phyloP scores from a whole-genome alignment of 495 filamentous ascomycete species.

The Staphylotrichum longicolle region DNA sequence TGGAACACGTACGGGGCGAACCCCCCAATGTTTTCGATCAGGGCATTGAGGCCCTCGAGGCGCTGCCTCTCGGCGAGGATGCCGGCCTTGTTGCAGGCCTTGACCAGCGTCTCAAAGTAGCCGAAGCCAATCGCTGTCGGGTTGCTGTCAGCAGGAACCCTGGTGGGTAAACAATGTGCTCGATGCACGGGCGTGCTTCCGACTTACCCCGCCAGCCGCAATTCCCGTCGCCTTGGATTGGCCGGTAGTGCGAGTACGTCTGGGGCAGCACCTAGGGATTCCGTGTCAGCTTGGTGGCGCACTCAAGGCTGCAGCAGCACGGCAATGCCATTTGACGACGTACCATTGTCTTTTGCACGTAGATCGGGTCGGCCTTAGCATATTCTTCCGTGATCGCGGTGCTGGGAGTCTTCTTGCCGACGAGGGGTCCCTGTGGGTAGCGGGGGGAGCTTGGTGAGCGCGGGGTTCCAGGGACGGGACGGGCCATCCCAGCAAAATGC shows the following conservation, averaged over 20 bases:
- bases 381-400: conserved; percentile 81
- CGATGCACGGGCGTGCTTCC: background rate
- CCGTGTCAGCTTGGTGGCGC: conserved; percentile 3
- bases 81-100: conserved; percentile 58
- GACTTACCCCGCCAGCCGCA: conserved; percentile 96
- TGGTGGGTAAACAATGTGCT: background rate
- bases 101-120: conserved; percentile 84
- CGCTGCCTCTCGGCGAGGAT: conserved; percentile 67
- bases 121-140: conserved; percentile 79
- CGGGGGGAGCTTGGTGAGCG: conserved; percentile 16
- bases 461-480: background rate
- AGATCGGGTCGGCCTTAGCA: conserved; percentile 83
- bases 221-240: conserved; percentile 88
- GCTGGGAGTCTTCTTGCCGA: conserved; percentile 75
- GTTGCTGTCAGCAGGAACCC: conserved; percentile 21
- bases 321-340: conserved; percentile 19
- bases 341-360: conserved; percentile 82
- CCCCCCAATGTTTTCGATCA: conserved; percentile 66
- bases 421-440: conserved; percentile 67
- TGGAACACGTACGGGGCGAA: conserved; percentile 67
- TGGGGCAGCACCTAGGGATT: conserved; percentile 66
- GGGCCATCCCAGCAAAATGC: too few species aligned
- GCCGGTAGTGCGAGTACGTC: conserved; percentile 84
- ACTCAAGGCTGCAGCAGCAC: background rate
- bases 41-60: conserved; percentile 65